Percentiles rank a stretch among this genome's conserved stretches.
Conservation (phyloP, 2,329 filamentous ascomycete species). For the Ascochyta clinopodiicola region DNA sequence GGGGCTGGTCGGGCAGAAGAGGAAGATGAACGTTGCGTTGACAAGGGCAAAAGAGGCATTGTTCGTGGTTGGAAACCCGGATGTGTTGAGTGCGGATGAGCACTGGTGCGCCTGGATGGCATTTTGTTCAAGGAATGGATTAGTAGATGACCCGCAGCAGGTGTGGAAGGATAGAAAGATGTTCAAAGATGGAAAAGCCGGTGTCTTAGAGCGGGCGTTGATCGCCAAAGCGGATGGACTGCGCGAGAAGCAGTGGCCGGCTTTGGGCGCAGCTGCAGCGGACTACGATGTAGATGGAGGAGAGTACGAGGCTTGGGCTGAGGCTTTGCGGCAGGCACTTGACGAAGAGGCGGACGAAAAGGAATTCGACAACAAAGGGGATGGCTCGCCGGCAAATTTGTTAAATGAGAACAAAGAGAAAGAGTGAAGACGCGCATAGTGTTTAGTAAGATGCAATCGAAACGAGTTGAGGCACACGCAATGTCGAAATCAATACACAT, state of each 20-base stretch:
- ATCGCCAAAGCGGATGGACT: slow-evolving; percentile 26
- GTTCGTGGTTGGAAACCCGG: slow-evolving; percentile 51
- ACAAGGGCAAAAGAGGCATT: slow-evolving; percentile 53
- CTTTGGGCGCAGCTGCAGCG: slow-evolving; percentile 22
- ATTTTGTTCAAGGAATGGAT: slow-evolving; percentile 50
- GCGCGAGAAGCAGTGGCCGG: slow-evolving; percentile 8
- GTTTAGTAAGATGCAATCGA: no score
- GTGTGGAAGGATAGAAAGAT: slow-evolving; percentile 9
- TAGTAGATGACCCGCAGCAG: slow-evolving; percentile 30
- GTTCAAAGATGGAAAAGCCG: slow-evolving; percentile 19
- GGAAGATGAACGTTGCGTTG: slow-evolving; percentile 55
- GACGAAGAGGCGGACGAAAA: slow-evolving; percentile 26
- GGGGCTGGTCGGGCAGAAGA: slow-evolving; percentile 49
- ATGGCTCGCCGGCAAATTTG: neutral
- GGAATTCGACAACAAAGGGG: neutral
- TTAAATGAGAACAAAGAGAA: neutral
- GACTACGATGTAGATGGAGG: slow-evolving; percentile 12
- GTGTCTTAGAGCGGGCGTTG: slow-evolving; percentile 37
- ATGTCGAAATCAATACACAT: no score
- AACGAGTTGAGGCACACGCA: no score
- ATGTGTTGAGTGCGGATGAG: slow-evolving; percentile 46
- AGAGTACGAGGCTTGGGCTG: slow-evolving; percentile 35
- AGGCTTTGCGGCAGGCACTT: slow-evolving; percentile 26
- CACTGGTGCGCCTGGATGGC: slow-evolving; percentile 48
- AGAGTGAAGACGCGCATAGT: neutral